Base-by-base conservation (phyloP, 1,139 yeast genomes). In the Yamadazyma jaroonii region DNA sequence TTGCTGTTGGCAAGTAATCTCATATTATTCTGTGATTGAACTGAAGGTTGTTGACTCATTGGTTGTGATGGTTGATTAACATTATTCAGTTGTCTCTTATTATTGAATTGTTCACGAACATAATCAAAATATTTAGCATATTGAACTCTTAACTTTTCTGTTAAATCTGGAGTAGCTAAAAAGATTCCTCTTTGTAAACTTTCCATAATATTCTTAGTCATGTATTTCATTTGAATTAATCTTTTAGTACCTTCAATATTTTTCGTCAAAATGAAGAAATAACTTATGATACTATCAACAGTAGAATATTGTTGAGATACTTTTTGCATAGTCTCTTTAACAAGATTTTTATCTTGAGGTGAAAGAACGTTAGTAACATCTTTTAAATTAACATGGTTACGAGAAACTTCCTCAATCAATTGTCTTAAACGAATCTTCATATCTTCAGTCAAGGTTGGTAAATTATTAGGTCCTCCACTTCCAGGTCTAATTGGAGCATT, bases 171-270 rank as follows among this genome's bases (percentile, higher is more conserved):
- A 4, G 77, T 73, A 9, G 92, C 81, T 57, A 83, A 67, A 59
- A 75, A 81, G 40, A 75, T 59, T 28, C 85, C 80, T 58, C 79
- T 67, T 51, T 78, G 73, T 56, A 84, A 61, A 46, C 77, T 79
- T 37, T 86, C 94, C 53, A 82, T 64, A 43, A 87, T 84, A 54
- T 82, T 84, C 51, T 80, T 82, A 31, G 87, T 79, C 84, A 87
- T 83, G 44, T 79, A 73, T 58, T 87, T 82, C 72, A 86, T 79
- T 56, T 85, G 92, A 43, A 88, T 71, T 45, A 88, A 73, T 45
- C 86, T 75, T 51, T 79, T 79, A 1, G 95, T 84, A 5, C 87
- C 90, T 39, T 80, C 87, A 32, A 72, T 74, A 54, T 84, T 85
- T 49, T 82, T 77, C 1, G 94, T 83, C 40, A 87, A 68, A 42